Evolutionary conservation across 352 stramenopile species (phyloP).

Genomic region (Globisporangium cystogenes): DNA sequence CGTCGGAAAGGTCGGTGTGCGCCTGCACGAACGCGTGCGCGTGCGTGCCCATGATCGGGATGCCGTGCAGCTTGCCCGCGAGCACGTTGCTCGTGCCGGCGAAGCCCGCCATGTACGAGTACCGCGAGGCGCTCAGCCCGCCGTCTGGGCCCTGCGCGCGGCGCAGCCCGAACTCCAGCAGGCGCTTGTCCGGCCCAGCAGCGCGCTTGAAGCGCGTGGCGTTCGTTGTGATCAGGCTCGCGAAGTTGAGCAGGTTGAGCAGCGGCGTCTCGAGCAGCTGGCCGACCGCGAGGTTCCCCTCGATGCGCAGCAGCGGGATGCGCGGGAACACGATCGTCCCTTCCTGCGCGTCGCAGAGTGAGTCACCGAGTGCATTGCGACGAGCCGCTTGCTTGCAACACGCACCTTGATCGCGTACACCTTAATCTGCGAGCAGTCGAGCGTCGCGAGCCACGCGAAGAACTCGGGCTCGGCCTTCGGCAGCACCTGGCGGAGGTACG

Average conservation of each 20-base stretch:
- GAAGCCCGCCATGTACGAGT: conserved; percentile 98
- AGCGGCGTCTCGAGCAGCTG: conserved; percentile 98
- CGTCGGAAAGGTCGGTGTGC: conserved; percentile 91
- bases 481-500: conserved; percentile 89
- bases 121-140: conserved; percentile 95
- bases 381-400: background rate
- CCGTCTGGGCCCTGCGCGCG: conserved; percentile 96
- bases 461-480: conserved; percentile 91
- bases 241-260: conserved; percentile 98
- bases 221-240: conserved; percentile 97
- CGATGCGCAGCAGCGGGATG: conserved; percentile 92
- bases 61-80: conserved; percentile 93
- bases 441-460: conserved; percentile 91
- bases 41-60: conserved; percentile 96
- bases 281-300: conserved; percentile 91
- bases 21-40: conserved; percentile 97
- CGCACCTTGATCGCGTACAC: conserved; percentile 89
- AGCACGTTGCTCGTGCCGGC: conserved; percentile 97
- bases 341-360: conserved; percentile 38
- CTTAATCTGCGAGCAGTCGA: conserved; percentile 93
- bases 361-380: background rate
- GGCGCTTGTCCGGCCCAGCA: conserved; percentile 77
- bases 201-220: conserved; percentile 95
- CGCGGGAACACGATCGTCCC: conserved; percentile 96
- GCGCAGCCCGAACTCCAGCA: conserved; percentile 93